A percentile compares a stretch with the other conserved stretches of the same genome.
phyloP scores from a whole-genome alignment of 2,329 filamentous ascomycete genomes.

The Botrytis tulipae region DNA sequence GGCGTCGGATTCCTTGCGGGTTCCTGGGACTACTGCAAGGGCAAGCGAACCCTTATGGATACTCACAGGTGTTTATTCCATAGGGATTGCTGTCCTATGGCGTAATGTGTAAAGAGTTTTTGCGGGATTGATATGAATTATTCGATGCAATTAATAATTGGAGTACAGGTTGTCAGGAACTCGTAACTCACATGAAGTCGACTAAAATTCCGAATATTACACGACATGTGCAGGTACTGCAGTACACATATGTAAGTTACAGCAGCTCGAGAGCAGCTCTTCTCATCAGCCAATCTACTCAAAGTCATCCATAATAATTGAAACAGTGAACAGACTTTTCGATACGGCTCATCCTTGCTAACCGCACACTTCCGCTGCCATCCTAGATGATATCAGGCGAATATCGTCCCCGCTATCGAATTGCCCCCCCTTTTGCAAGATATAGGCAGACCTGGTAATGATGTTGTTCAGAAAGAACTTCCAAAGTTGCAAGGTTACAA shows the following conservation, averaged over 20 bases:
- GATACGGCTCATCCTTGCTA: conserved; percentile 12
- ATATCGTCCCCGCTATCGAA: conserved; percentile 5
- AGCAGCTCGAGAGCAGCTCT: neutral
- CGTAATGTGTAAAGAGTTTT: neutral
- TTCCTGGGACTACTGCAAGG: conserved; percentile 19
- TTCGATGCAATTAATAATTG: neutral
- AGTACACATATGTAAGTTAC: neutral
- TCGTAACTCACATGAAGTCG: neutral
- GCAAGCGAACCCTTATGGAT: conserved; percentile 7
- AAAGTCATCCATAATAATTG: neutral
- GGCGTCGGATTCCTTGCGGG: conserved; percentile 2
- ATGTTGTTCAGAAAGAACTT: neutral
- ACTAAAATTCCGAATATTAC: neutral
- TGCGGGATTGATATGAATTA: conserved; percentile 1
- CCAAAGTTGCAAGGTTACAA: neutral
- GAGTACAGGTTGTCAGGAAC: neutral
- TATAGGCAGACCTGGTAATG: neutral
- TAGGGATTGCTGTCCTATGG: neutral
- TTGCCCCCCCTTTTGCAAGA: neutral
- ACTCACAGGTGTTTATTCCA: neutral
- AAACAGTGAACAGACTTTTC: neutral
- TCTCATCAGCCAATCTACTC: neutral
- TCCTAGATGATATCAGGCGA: conserved; percentile 3
- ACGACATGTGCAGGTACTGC: conserved; percentile 4
- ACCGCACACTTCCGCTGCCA: neutral